A percentile compares a stretch with the other conserved stretches of the same genome.
Conservation (phyloP, 1,139 yeast genomes). For the Pichia kudriavzevii region DNA sequence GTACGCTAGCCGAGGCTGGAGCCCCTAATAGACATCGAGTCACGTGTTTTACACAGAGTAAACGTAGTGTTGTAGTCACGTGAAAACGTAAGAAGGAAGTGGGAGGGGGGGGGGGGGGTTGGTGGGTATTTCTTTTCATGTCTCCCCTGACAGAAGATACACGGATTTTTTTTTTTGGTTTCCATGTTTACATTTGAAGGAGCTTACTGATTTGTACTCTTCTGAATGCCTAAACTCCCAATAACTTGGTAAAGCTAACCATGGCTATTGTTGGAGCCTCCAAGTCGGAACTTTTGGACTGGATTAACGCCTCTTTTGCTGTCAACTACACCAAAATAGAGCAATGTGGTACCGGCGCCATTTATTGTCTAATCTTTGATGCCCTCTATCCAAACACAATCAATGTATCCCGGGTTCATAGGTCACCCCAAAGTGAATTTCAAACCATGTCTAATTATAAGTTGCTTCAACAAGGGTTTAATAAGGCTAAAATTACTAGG, state of each 20-base stretch:
- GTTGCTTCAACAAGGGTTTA: conserved; percentile 71
- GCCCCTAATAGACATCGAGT: no score
- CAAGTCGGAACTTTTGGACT: conserved; percentile 71
- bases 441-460: conserved; percentile 79
- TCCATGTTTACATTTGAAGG: conserved; percentile 3
- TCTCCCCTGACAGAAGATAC: no score
- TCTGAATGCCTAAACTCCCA: background rate
- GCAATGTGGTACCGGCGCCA: conserved; percentile 94
- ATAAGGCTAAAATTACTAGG: conserved; percentile 62
- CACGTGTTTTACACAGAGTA: no score
- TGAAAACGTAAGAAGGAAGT: no score
- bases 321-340: conserved; percentile 72
- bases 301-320: conserved; percentile 72
- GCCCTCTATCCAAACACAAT: conserved; percentile 66
- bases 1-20: no score
- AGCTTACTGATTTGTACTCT: no score
- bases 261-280: conserved; percentile 30
- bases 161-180: no score
- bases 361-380: conserved; percentile 87
- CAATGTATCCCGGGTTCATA: conserved; percentile 70
- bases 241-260: background rate
- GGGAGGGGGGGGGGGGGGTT: no score
- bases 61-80: no score
- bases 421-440: conserved; percentile 60
- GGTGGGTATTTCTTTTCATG: no score